Conservation (phyloP, 176 grass and related monocot genomes). For the Oryza coarctata region DNA sequence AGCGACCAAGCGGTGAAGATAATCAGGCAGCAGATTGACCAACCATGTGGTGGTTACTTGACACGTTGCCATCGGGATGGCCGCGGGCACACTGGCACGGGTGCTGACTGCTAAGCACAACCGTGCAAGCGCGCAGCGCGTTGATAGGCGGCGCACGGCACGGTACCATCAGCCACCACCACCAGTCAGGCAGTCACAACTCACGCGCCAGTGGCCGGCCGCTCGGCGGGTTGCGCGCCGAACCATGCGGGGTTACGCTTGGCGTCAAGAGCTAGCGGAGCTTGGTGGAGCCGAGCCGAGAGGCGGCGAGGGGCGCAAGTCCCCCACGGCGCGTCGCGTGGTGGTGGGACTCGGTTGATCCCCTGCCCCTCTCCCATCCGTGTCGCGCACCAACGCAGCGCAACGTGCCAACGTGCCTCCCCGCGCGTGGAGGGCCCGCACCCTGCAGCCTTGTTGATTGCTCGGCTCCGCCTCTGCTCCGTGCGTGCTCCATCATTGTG, state of each 20-base stretch:
- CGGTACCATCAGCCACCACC: too few relatives aligned
- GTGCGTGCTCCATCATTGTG: constrained; percentile 20
- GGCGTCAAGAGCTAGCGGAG: background rate
- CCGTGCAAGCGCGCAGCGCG: background rate
- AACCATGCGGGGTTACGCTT: background rate
- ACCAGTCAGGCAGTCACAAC: too few relatives aligned
- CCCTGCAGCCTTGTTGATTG: constrained; percentile 12
- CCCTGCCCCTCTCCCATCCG: background rate
- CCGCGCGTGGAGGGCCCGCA: background rate
- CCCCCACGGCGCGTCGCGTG: background rate
- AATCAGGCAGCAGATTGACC: background rate
- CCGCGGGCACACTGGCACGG: background rate
- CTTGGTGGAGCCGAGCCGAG: background rate
- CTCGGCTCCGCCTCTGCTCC: background rate
- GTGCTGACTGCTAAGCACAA: background rate
- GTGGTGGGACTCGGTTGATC: constrained; percentile 44
- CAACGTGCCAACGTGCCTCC: background rate
- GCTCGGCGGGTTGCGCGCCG: constrained; percentile 19
- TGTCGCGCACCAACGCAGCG: background rate
- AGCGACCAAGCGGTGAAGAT: background rate
- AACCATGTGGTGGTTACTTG: background rate
- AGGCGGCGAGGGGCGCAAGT: background rate
- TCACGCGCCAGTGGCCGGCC: background rate
- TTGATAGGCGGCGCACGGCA: too few relatives aligned
- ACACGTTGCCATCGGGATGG: background rate